Percentiles rank a stretch among this genome's conserved stretches.
Conservation (phyloP, 78 protist genomes). For the Corallochytrium limacisporum region DNA sequence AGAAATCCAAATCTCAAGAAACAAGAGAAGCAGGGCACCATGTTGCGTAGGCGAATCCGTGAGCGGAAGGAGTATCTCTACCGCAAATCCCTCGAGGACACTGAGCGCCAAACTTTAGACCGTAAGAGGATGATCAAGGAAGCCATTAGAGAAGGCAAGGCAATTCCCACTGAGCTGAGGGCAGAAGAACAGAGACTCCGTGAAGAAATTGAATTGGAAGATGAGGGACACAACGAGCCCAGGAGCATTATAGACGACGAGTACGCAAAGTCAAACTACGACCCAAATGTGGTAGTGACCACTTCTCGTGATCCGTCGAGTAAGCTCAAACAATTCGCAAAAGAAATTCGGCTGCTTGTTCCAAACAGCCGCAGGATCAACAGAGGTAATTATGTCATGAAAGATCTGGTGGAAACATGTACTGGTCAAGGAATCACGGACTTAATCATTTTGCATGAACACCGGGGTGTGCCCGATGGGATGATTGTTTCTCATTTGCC, state of each 20-base stretch:
- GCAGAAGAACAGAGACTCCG: slow-evolving; percentile 26
- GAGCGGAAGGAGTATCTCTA: slow-evolving; percentile 74
- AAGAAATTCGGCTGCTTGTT: slow-evolving; percentile 74
- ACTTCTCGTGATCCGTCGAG: slow-evolving; percentile 88
- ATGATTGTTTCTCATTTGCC: slow-evolving; percentile 93
- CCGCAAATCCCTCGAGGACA: slow-evolving; percentile 60
- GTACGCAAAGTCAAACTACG: no score
- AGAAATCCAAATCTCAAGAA: no score
- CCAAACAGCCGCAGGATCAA: slow-evolving; percentile 90
- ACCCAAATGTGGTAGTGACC: slow-evolving; percentile 89
- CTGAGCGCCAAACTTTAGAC: slow-evolving; percentile 41
- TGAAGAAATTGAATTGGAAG: slow-evolving; percentile 32
- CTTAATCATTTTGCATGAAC: slow-evolving; percentile 90
- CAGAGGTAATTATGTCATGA: slow-evolving; percentile 69
- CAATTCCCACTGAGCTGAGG: slow-evolving; percentile 73
- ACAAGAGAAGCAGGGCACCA: no score
- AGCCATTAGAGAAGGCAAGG: slow-evolving; percentile 41
- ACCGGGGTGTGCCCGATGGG: slow-evolving; percentile 92
- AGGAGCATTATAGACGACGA: slow-evolving; percentile 85
- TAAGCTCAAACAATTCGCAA: slow-evolving; percentile 78
- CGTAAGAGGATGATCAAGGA: slow-evolving; percentile 44
- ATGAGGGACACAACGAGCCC: not conserved
- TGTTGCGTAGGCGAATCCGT: slow-evolving; percentile 30
- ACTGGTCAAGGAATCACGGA: slow-evolving; percentile 84
- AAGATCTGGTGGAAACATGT: slow-evolving; percentile 72